A percentile compares a stretch with the other conserved stretches of the same genome.
phyloP scores from a whole-genome alignment of 2,329 filamentous ascomycete species.

The Penicillium sp. region DNA sequence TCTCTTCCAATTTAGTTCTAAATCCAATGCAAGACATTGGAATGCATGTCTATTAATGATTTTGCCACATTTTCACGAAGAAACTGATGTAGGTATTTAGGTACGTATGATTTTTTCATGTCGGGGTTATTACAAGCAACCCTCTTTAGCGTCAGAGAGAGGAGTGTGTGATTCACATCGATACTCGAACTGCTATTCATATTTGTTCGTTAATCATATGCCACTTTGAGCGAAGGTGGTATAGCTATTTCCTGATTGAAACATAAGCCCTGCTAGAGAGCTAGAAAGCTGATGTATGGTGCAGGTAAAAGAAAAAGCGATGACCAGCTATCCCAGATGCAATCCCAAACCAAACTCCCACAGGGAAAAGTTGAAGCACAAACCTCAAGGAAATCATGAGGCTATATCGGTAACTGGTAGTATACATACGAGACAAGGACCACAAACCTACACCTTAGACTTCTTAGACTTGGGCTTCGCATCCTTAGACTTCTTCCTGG shows the following conservation, averaged over 20 bases:
- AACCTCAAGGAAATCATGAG: background rate
- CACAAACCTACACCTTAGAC: slow-evolving; percentile 19
- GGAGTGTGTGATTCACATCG: too few species aligned
- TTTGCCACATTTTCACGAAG: too few species aligned
- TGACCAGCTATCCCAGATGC: background rate
- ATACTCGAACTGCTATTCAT: too few species aligned
- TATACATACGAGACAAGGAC: background rate
- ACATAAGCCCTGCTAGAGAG: background rate
- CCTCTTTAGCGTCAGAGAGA: too few species aligned
- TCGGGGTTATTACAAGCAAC: too few species aligned
- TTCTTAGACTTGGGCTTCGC: slow-evolving; percentile 34
- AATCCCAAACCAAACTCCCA: background rate
- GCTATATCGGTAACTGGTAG: background rate
- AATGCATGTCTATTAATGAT: too few species aligned
- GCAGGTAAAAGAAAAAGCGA: background rate
- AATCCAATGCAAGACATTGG: too few species aligned
- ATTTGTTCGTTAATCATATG: too few species aligned
- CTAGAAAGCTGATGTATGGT: background rate
- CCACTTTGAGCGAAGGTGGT: too few species aligned
- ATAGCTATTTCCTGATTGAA: background rate
- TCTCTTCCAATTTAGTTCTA: too few species aligned
- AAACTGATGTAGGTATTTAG: too few species aligned
- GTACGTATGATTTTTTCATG: too few species aligned
- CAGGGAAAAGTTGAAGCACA: background rate
- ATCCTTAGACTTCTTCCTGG: slow-evolving; percentile 42